Base-by-base conservation (phyloP, 805 yeast genomes). In the Ogataea polymorpha region DNA sequence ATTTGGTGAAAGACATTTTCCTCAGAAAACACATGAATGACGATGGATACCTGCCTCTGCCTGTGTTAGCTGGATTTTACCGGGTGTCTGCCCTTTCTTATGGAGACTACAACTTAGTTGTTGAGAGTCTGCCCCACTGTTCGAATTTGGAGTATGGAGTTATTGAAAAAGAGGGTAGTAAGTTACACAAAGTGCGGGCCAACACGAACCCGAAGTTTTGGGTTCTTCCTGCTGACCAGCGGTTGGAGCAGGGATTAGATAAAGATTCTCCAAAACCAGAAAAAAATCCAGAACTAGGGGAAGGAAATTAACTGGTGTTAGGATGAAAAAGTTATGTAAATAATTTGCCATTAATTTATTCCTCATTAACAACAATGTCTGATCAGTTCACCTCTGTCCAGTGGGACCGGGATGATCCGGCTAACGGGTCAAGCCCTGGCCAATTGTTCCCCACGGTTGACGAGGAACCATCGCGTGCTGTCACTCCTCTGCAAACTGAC, bases 11-110 rank as follows among this genome's bases (percentile, higher is more conserved):
- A 66, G 99, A 93, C 66, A 68, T 82, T 37, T 91, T 67, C 60
- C 72, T 93, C 65, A 79, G 96, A 64, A 75, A 79, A 50, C 86
- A 85, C 55, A 86, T 91, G 95, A 77, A 82, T 62, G 55, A 74
- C 34, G 71, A 78, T 44, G 96, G 96, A 18, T 81, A 82, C 72
- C 73, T 89, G 40, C 78, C 81, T 24, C 63, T 88, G 43, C 57
- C 62, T 5, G 71, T 78, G 42, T 72, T 88, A 49, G 79, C 87
- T 45, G 68, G 72, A 44, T 89, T 89, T 63, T 79, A 83, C 68
- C 77, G 96, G 57, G 80, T 91, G 52, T 77, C 80, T 58, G 74
- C 78, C 44, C 66, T 85, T 32, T 73, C 82, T 41, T 74, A 70
- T 37, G 83, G 82, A 38, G 80, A 80, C 52, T 39, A 67, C 26